Evolutionary conservation across 495 filamentous ascomycete species (phyloP).

Genomic region (Xylaria bambusicola): DNA sequence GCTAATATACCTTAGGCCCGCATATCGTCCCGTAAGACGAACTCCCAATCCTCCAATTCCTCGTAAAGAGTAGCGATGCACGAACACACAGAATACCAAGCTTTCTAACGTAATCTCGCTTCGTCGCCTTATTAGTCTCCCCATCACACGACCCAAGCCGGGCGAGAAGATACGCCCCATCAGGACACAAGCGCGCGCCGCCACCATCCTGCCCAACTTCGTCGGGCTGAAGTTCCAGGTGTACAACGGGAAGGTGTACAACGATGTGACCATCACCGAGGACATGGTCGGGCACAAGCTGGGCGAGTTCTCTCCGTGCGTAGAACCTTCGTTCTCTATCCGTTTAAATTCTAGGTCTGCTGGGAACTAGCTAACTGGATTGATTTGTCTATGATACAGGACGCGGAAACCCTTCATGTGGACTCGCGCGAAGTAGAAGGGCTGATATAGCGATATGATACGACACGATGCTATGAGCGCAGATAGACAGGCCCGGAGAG

Average conservation of each 20-base stretch:
- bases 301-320: constrained; percentile 91
- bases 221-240: constrained; percentile 91
- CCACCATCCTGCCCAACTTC: constrained; percentile 95
- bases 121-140: constrained; percentile 51
- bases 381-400: constrained; percentile 44
- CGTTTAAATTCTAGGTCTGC: not conserved
- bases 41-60: not conserved
- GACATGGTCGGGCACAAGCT: constrained; percentile 99
- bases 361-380: constrained; percentile 4
- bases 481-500: not conserved
- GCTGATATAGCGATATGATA: too few relatives aligned
- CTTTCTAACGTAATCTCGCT: not conserved
- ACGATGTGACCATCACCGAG: constrained; percentile 86
- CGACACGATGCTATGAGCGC: not conserved
- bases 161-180: constrained; percentile 71
- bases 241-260: constrained; percentile 92
- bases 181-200: constrained; percentile 82
- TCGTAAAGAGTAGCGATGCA: not conserved
- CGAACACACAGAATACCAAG: not conserved
- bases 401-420: constrained; percentile 82
- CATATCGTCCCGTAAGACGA: constrained; percentile 70
- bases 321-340: constrained; percentile 24
- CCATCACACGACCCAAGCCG: constrained; percentile 61
- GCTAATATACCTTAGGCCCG: constrained; percentile 52
- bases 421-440: constrained; percentile 72